Evolutionary conservation across 768 basidiomycete genomes (phyloP).

Genomic region (Collybia nuda): DNA sequence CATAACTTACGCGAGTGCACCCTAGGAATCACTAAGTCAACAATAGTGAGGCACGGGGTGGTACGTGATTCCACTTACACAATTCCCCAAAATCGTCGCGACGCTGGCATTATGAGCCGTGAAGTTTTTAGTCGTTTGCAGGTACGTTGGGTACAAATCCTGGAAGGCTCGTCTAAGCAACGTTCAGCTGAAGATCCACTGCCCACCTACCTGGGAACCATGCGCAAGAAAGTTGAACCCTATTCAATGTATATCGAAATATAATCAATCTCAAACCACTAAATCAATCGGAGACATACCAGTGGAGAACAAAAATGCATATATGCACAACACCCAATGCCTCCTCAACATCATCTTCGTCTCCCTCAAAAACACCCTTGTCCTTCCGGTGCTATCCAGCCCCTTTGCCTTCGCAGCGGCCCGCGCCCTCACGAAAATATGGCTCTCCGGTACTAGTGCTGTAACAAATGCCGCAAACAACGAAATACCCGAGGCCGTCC

Average conservation of each 20-base stretch:
- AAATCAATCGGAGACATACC: slow-evolving; percentile 5
- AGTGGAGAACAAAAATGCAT: slow-evolving; percentile 40
- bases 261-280: no score
- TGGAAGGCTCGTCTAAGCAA: slow-evolving; percentile 14
- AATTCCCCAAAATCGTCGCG: slow-evolving; percentile 69
- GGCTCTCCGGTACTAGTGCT: slow-evolving; percentile 73
- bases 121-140: slow-evolving; percentile 54
- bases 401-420: slow-evolving; percentile 58
- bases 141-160: slow-evolving; percentile 66
- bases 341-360: slow-evolving; percentile 71
- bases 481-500: slow-evolving; percentile 71
- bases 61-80: slow-evolving; percentile 21
- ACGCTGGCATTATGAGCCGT: slow-evolving; percentile 46
- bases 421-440: slow-evolving; percentile 66
- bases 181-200: slow-evolving; percentile 8
- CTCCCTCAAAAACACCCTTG: slow-evolving; percentile 71
- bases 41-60: background rate
- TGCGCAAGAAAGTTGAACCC: slow-evolving; percentile 60
- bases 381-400: slow-evolving; percentile 55
- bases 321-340: slow-evolving; percentile 84
- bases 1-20: slow-evolving; percentile 16
- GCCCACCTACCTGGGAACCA: slow-evolving; percentile 42
- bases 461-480: slow-evolving; percentile 69
- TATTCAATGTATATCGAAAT: slow-evolving; percentile 8
- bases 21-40: slow-evolving; percentile 8